phyloP scores from a whole-genome alignment of 2,329 filamentous ascomycete species.

The Cercospora zeina region DNA sequence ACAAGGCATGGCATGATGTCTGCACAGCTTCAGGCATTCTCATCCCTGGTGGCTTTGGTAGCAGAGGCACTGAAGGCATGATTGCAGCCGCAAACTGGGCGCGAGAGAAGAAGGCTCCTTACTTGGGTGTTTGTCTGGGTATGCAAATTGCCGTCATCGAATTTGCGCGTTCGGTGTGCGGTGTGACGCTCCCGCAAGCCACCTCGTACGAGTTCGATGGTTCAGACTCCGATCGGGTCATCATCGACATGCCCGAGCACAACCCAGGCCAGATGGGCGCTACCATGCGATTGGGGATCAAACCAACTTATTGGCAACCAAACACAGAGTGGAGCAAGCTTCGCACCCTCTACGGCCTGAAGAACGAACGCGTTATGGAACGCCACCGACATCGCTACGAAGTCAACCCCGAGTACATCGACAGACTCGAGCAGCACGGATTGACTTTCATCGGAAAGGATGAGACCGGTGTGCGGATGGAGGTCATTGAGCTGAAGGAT shows the following conservation, averaged over 20 bases:
- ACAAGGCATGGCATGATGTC: slow-evolving; percentile 77
- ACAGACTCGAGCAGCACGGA: slow-evolving; percentile 66
- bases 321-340: slow-evolving; percentile 77
- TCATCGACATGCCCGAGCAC: slow-evolving; percentile 92
- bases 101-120: slow-evolving; percentile 75
- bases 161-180: slow-evolving; percentile 74
- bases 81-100: slow-evolving; percentile 84
- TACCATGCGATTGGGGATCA: slow-evolving; percentile 81
- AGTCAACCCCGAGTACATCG: slow-evolving; percentile 78
- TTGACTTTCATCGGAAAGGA: slow-evolving; percentile 79
- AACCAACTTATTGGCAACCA: slow-evolving; percentile 72
- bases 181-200: slow-evolving; percentile 55
- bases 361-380: slow-evolving; percentile 56
- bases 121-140: slow-evolving; percentile 85
- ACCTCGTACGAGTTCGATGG: slow-evolving; percentile 59
- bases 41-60: slow-evolving; percentile 77
- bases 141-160: slow-evolving; percentile 94
- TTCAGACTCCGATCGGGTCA: slow-evolving; percentile 65
- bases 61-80: slow-evolving; percentile 85
- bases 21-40: slow-evolving; percentile 69
- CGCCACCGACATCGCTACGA: slow-evolving; percentile 88
- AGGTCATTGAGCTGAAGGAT: slow-evolving; percentile 77
- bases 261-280: slow-evolving; percentile 75
- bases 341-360: slow-evolving; percentile 67
- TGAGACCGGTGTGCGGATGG: slow-evolving; percentile 74